Percentiles rank a stretch among this genome's conserved stretches.
phyloP scores from a whole-genome alignment of 2,329 filamentous ascomycete genomes.

The Onygena corvina region DNA sequence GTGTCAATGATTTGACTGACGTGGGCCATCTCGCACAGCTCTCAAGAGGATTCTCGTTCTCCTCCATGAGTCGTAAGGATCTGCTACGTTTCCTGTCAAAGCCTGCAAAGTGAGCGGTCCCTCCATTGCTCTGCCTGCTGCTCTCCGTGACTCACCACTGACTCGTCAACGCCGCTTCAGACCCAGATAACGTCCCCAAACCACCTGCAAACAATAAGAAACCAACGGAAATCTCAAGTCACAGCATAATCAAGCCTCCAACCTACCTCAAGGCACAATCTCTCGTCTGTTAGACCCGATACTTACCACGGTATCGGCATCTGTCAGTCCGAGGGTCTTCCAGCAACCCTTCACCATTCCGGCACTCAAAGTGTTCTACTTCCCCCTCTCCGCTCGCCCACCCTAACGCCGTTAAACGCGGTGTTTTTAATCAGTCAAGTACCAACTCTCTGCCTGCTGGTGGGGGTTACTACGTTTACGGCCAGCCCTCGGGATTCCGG shows the following conservation, averaged over 20 bases:
- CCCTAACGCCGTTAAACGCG: constrained; percentile 62
- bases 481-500: constrained; percentile 43
- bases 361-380: constrained; percentile 67
- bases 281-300: constrained; percentile 75
- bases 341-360: constrained; percentile 71
- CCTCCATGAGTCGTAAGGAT: constrained; percentile 84
- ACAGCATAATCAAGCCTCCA: neutral
- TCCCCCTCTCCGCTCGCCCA: constrained; percentile 71
- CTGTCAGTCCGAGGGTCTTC: constrained; percentile 52
- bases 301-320: constrained; percentile 74
- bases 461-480: neutral
- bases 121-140: constrained; percentile 21
- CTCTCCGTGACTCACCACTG: constrained; percentile 11
- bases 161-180: constrained; percentile 28
- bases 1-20: constrained; percentile 6
- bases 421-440: constrained; percentile 35
- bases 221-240: neutral
- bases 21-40: neutral
- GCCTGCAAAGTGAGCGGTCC: constrained; percentile 86
- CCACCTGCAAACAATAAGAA: constrained; percentile 1
- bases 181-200: constrained; percentile 50
- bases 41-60: constrained; percentile 24
- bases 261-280: constrained; percentile 41
- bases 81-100: constrained; percentile 88
- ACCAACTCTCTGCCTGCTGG: constrained; percentile 51